Conservation (phyloP, 257 asterid genomes). For the Oldenlandia corymbosa region DNA sequence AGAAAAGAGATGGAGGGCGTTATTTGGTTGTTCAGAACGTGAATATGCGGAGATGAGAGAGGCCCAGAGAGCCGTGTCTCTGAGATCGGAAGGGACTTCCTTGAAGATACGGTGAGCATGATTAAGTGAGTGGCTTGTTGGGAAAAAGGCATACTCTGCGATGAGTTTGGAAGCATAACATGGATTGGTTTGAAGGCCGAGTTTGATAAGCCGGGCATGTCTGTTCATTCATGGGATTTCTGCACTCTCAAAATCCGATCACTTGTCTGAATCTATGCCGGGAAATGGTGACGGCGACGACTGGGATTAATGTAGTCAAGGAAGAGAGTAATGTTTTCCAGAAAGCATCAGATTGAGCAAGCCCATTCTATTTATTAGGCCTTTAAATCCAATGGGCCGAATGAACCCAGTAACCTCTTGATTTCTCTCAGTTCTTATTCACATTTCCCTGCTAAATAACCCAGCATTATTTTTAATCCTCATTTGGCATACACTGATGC, state of each 20-base stretch:
- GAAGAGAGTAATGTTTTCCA: no score
- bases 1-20: conserved; percentile 30
- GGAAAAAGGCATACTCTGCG: conserved; percentile 11
- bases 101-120: conserved; percentile 34
- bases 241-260: background rate
- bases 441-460: no score
- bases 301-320: no score
- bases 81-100: conserved; percentile 28
- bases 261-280: background rate
- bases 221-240: conserved; percentile 27
- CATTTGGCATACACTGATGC: no score
- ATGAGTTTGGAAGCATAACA: conserved; percentile 30
- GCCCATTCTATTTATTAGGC: no score
- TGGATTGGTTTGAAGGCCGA: conserved; percentile 27
- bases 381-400: no score
- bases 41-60: conserved; percentile 35
- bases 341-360: no score
- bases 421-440: no score
- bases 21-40: conserved; percentile 25
- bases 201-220: conserved; percentile 35
- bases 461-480: no score
- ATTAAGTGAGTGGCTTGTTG: conserved; percentile 9
- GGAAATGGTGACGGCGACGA: background rate
- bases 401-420: no score
- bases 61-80: conserved; percentile 39